Percentiles rank a stretch among this genome's conserved stretches.
phyloP scores from a whole-genome alignment of 2,329 filamentous ascomycete genomes.

The Drechmeria coniospora region DNA sequence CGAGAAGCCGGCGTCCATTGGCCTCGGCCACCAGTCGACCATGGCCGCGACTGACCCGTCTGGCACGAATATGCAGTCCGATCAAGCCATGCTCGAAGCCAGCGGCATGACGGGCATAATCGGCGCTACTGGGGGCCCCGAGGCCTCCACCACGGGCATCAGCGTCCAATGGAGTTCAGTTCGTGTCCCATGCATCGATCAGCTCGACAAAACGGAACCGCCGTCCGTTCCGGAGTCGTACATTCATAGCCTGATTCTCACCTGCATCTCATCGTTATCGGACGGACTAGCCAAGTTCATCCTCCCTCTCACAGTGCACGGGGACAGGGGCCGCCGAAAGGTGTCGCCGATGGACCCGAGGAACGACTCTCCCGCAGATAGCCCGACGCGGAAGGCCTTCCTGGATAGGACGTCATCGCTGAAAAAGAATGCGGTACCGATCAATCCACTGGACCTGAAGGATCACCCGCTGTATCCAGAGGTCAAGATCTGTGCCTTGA shows the following conservation, averaged over 20 bases:
- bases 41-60: conserved; percentile 49
- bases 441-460: conserved; percentile 68
- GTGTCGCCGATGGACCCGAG: conserved; percentile 26
- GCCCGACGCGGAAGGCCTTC: conserved; percentile 13
- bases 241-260: conserved; percentile 74
- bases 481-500: conserved; percentile 60
- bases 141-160: conserved; percentile 59
- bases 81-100: conserved; percentile 80
- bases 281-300: conserved; percentile 90
- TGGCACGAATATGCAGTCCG: conserved; percentile 43
- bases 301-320: conserved; percentile 79
- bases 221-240: conserved; percentile 82
- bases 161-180: conserved; percentile 85
- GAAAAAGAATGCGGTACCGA: conserved; percentile 59
- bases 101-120: conserved; percentile 82
- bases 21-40: conserved; percentile 76
- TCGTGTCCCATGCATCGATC: conserved; percentile 77
- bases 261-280: conserved; percentile 78
- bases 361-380: conserved; percentile 25
- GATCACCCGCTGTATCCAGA: conserved; percentile 57
- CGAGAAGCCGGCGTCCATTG: conserved; percentile 79
- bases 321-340: conserved; percentile 39
- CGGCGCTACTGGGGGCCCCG: conserved; percentile 50
- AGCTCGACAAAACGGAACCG: conserved; percentile 81
- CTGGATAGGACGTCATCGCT: conserved; percentile 50